Conservation (phyloP, 2,329 filamentous ascomycete genomes). For the Diplocarpon rosae region DNA sequence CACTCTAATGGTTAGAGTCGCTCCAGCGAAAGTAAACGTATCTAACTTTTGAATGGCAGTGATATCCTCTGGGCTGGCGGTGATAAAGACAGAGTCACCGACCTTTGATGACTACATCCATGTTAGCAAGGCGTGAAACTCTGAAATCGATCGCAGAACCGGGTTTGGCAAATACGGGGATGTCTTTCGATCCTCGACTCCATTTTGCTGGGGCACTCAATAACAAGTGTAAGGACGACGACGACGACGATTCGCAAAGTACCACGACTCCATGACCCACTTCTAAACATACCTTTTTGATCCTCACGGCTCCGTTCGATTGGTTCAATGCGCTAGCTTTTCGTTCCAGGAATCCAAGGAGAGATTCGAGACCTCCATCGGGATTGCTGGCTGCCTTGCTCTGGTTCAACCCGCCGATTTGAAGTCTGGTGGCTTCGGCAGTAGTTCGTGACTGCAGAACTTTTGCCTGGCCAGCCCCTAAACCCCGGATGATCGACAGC, state of each 20-base stretch:
- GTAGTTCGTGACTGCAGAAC: conserved; percentile 20
- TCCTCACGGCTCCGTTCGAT: conserved; percentile 39
- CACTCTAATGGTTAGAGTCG: conserved; percentile 43
- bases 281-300: conserved; percentile 65
- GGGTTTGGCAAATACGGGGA: conserved; percentile 17
- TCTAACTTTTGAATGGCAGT: conserved; percentile 57
- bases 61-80: conserved; percentile 51
- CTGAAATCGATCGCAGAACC: conserved; percentile 27
- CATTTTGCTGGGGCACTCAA: conserved; percentile 28
- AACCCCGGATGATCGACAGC: conserved; percentile 29
- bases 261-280: conserved; percentile 32
- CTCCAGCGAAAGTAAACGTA: conserved; percentile 56
- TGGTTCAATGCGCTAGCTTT: conserved; percentile 49
- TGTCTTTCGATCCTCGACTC: conserved; percentile 21
- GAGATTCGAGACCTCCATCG: conserved; percentile 54
- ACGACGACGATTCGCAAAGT: conserved; percentile 26
- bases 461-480: conserved; percentile 26
- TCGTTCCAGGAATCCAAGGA: conserved; percentile 60
- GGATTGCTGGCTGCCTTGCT: conserved; percentile 58
- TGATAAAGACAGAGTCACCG: conserved; percentile 60
- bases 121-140: conserved; percentile 46
- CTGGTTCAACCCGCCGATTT: conserved; percentile 49
- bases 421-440: conserved; percentile 24
- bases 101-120: conserved; percentile 55
- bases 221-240: conserved; percentile 30